Conservation (phyloP, 2,329 filamentous ascomycete genomes). For the Colletotrichum navitas region DNA sequence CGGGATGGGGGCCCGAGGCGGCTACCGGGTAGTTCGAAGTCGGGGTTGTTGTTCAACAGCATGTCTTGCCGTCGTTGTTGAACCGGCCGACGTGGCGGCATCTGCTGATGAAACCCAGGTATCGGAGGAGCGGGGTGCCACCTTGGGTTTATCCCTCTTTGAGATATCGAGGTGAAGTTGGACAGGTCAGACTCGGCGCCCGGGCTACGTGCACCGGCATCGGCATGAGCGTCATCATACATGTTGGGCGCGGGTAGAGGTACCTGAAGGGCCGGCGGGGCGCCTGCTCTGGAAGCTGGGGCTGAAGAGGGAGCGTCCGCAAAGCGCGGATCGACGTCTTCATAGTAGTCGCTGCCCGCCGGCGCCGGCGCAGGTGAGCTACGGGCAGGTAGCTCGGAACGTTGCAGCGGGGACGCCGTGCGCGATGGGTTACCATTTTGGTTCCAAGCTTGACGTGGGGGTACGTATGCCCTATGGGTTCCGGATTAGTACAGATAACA, state of each 20-base stretch:
- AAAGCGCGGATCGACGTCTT: conserved; percentile 93
- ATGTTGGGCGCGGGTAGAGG: conserved; percentile 54
- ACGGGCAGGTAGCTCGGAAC: conserved; percentile 53
- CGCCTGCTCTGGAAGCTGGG: conserved; percentile 43
- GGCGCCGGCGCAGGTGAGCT: conserved; percentile 52
- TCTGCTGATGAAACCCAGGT: conserved; percentile 58
- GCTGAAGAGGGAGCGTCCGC: conserved; percentile 52
- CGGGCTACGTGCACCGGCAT: conserved; percentile 73
- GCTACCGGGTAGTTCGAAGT: conserved; percentile 78
- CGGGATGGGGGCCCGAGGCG: conserved; percentile 48
- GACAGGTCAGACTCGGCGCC: conserved; percentile 79
- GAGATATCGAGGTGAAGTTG: conserved; percentile 91
- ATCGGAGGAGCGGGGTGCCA: conserved; percentile 74
- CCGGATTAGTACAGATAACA: conserved; percentile 48
- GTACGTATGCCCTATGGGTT: conserved; percentile 66
- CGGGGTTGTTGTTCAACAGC: conserved; percentile 83
- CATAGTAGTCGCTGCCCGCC: conserved; percentile 76
- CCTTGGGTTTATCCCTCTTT: conserved; percentile 87
- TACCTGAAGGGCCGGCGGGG: conserved; percentile 38
- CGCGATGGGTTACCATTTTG: conserved; percentile 58
- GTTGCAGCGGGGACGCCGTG: conserved; percentile 59
- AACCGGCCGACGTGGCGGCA: conserved; percentile 54
- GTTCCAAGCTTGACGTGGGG: conserved; percentile 69
- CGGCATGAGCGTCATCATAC: conserved; percentile 74
- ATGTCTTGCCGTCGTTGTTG: conserved; percentile 75